Percentiles rank a stretch among this genome's conserved stretches.
Evolutionary conservation across 768 basidiomycete genomes (phyloP).

Genomic region (Tricholoma furcatifolium): DNA sequence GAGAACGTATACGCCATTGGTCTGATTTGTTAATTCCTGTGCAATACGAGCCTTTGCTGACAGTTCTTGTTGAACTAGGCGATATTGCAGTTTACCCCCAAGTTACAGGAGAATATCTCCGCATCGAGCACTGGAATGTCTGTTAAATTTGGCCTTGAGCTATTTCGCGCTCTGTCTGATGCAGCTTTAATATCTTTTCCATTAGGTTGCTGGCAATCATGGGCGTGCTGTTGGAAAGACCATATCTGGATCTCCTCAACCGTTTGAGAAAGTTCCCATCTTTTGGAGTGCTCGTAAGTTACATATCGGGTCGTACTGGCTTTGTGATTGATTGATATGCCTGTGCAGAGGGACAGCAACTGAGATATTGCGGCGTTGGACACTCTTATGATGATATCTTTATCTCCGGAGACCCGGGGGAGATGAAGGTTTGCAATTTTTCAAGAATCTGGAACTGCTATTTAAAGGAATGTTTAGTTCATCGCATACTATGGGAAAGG

Average conservation of each 20-base stretch:
- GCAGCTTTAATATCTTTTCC: not conserved
- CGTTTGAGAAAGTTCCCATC: constrained; percentile 78
- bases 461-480: constrained; percentile 45
- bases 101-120: constrained; percentile 44
- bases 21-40: constrained; percentile 19
- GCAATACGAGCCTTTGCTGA: not conserved
- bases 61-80: constrained; percentile 33
- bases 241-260: constrained; percentile 61
- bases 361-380: constrained; percentile 82
- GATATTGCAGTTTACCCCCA: constrained; percentile 85
- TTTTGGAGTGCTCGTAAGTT: constrained; percentile 89
- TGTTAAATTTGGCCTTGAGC: constrained; percentile 15
- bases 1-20: constrained; percentile 72
- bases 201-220: constrained; percentile 86
- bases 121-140: constrained; percentile 94
- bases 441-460: not conserved
- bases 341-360: constrained; percentile 71
- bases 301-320: not conserved
- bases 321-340: not conserved
- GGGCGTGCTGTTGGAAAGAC: constrained; percentile 81
- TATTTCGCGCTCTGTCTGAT: not conserved
- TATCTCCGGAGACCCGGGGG: constrained; percentile 71
- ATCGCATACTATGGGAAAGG: constrained; percentile 75
- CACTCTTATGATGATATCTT: constrained; percentile 72
- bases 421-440: constrained; percentile 60